Evolutionary conservation across 106 monocot species (phyloP).

Genomic region (Phalaenopsis aphrodite): DNA sequence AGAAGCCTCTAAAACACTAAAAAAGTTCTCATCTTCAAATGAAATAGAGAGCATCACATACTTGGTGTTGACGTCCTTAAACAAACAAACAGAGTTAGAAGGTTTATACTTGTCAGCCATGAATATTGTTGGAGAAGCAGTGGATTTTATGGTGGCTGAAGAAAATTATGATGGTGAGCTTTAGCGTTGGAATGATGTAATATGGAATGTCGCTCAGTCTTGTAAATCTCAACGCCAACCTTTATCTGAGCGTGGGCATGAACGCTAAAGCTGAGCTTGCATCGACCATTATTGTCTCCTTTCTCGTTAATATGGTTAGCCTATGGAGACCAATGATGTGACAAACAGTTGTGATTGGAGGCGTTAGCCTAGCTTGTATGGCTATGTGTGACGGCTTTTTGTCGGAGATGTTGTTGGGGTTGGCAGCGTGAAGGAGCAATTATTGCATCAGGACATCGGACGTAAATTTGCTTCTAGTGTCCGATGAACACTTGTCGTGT

Average conservation of each 20-base stretch:
- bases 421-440: not conserved
- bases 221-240: constrained; percentile 5
- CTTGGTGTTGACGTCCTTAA: not conserved
- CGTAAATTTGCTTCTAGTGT: no score
- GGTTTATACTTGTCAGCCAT: not conserved
- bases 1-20: not conserved
- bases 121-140: constrained; percentile 9
- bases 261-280: constrained; percentile 15
- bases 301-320: constrained; percentile 12
- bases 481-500: no score
- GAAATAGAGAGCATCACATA: not conserved
- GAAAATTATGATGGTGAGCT: not conserved
- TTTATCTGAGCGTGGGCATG: constrained; percentile 5
- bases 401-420: constrained; percentile 2
- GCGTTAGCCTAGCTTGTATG: constrained; percentile 5
- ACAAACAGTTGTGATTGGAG: constrained; percentile 7
- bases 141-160: constrained; percentile 10
- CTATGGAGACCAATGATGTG: constrained; percentile 10
- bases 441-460: no score
- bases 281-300: constrained; percentile 4
- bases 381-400: not conserved
- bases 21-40: not conserved
- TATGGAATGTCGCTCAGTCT: constrained; percentile 12
- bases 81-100: not conserved
- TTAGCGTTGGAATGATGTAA: constrained; percentile 18